Conservation (phyloP, 441 rosid species). For the Brassica hybrid region DNA sequence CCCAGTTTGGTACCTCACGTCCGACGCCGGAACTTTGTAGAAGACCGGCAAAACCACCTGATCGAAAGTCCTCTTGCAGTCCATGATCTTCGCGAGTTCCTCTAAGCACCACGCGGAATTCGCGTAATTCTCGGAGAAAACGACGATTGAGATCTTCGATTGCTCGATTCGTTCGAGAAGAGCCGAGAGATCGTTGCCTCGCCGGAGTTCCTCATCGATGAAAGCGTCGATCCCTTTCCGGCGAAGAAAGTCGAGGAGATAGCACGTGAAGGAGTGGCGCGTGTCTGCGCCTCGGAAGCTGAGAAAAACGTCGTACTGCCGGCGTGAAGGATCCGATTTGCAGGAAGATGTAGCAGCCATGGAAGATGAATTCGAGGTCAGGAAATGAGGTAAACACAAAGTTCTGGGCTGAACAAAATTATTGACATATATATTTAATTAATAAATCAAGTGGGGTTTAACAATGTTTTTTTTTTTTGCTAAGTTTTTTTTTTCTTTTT, state of each 20-base stretch:
- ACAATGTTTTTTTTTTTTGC: no score
- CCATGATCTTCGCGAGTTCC: slow-evolving; percentile 32
- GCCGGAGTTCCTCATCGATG: slow-evolving; percentile 25
- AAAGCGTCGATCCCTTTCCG: slow-evolving; percentile 41
- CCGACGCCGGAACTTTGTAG: slow-evolving; percentile 31
- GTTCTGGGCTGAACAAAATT: no score
- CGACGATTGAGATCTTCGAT: slow-evolving; percentile 30
- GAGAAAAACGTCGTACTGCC: slow-evolving; percentile 41
- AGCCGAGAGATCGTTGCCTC: slow-evolving; percentile 19
- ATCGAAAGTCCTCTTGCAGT: background rate
- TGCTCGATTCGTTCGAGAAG: slow-evolving; percentile 34
- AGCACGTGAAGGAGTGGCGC: slow-evolving; percentile 13
- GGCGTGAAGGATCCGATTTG: slow-evolving; percentile 31
- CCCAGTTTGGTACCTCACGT: slow-evolving; percentile 28
- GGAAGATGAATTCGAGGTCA: background rate
- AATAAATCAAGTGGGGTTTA: background rate
- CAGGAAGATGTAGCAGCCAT: slow-evolving; percentile 20
- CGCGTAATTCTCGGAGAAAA: slow-evolving; percentile 38
- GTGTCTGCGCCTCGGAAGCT: slow-evolving; percentile 37
- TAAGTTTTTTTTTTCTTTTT: no score
- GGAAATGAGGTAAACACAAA: no score
- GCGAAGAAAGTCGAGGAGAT: slow-evolving; percentile 27
- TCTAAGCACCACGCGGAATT: slow-evolving; percentile 40
- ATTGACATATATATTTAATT: no score
- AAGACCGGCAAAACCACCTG: slow-evolving; percentile 39